Evolutionary conservation across 495 filamentous ascomycete species (phyloP).

Genomic region (Rusavskia elegans): DNA sequence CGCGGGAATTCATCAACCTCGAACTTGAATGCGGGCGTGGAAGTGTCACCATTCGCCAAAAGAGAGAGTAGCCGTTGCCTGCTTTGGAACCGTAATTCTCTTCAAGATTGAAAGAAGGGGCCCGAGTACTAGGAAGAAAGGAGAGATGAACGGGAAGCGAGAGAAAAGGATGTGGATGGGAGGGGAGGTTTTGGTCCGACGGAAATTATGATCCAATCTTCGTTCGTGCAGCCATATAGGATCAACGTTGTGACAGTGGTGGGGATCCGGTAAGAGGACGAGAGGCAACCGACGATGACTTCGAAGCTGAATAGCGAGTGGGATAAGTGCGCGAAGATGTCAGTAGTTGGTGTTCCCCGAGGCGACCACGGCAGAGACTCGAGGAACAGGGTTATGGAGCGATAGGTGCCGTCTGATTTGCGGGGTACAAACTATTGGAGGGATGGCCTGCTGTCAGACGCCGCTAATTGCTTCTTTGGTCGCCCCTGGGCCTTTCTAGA

Average conservation of each 20-base stretch:
- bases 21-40: too few relatives aligned
- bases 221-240: neutral
- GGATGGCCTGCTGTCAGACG: neutral
- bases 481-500: neutral
- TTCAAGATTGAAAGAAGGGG: too few relatives aligned
- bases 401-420: neutral
- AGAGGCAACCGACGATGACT: neutral
- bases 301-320: neutral
- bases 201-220: neutral
- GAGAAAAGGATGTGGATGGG: neutral
- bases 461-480: neutral
- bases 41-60: too few relatives aligned
- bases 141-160: neutral
- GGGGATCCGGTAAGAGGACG: neutral
- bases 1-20: too few relatives aligned
- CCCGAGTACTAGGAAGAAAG: neutral
- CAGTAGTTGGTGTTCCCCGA: neutral
- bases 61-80: too few relatives aligned
- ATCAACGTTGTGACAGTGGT: neutral
- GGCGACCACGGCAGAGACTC: neutral
- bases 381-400: neutral
- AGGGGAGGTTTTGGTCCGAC: neutral
- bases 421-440: neutral
- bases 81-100: too few relatives aligned
- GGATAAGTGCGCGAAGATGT: neutral